phyloP scores from a whole-genome alignment of 2,329 filamentous ascomycete species.

The Aspergillus pseudotamarii region DNA sequence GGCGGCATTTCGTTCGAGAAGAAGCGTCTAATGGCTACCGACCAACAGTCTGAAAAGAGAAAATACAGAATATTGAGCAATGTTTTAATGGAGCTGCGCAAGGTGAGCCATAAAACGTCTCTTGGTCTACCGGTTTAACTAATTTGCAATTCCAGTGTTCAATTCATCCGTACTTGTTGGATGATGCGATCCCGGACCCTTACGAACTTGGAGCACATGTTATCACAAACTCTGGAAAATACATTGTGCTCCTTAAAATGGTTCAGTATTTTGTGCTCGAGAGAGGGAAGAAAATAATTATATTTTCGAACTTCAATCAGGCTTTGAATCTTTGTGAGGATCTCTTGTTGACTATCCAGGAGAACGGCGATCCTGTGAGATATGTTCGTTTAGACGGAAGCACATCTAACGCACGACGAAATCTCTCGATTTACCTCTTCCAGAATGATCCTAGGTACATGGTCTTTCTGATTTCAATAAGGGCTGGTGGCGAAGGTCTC shows the following conservation, averaged over 20 bases:
- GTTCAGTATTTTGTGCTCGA: conserved; percentile 25
- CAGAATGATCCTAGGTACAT: conserved; percentile 53
- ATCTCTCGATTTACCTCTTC: conserved; percentile 57
- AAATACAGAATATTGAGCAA: conserved; percentile 44
- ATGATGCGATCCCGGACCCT: conserved; percentile 46
- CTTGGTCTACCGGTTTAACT: neutral
- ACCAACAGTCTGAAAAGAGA: conserved; percentile 15
- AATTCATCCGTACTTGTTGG: conserved; percentile 57
- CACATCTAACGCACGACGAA: conserved; percentile 53
- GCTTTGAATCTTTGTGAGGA: conserved; percentile 58
- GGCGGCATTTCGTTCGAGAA: neutral
- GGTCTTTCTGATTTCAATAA: conserved; percentile 59
- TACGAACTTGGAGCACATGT: conserved; percentile 51
- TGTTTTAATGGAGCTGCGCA: conserved; percentile 58
- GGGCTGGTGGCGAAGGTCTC: conserved; percentile 59
- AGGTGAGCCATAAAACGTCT: conserved; percentile 28
- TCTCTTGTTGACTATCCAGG: conserved; percentile 50
- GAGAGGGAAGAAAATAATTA: conserved; percentile 50
- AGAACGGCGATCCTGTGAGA: conserved; percentile 45
- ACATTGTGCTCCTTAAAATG: conserved; percentile 56
- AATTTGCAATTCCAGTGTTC: conserved; percentile 41
- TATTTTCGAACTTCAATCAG: conserved; percentile 59
- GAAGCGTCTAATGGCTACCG: no score
- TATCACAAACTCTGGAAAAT: conserved; percentile 57
- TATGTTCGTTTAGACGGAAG: conserved; percentile 55